Percentiles rank a stretch among this genome's conserved stretches.
These are phyloP conservation scores for Neoscytalidium dimidiatum DNA, from an alignment of 2,329 filamentous ascomycete species.

Conservation along the genomic window DNA sequence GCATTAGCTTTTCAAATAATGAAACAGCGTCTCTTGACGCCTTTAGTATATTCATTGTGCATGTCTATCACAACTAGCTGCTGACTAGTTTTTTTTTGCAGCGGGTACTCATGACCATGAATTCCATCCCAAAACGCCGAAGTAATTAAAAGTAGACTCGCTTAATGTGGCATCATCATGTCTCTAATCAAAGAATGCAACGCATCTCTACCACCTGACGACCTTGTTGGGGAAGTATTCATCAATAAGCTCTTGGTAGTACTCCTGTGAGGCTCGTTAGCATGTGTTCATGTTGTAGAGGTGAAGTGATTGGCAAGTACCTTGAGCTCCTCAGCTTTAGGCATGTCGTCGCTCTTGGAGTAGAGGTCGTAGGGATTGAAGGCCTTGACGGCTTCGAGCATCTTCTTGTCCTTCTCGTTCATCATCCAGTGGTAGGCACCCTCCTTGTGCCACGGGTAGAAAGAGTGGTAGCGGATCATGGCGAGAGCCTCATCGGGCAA, in stretches of 20 bases:
- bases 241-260: conserved; percentile 73
- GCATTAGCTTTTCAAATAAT: background rate
- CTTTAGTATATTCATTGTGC: background rate
- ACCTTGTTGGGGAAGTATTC: conserved; percentile 71
- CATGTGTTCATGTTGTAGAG: background rate
- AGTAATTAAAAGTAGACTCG: background rate
- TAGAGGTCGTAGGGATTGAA: conserved; percentile 94
- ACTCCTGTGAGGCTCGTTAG: conserved; percentile 52
- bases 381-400: conserved; percentile 78
- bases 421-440: conserved; percentile 82
- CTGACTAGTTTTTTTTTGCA: background rate
- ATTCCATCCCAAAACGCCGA: conserved; percentile 6
- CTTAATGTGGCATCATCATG: background rate
- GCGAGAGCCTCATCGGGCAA: conserved; percentile 81
- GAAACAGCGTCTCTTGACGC: background rate
- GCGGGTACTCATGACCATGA: conserved; percentile 1
- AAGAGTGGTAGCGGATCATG: conserved; percentile 92
- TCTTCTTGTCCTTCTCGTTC: conserved; percentile 76
- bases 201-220: conserved; percentile 61
- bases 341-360: conserved; percentile 84
- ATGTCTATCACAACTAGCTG: conserved; percentile 15
- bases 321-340: conserved; percentile 75
- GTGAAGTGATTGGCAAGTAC: conserved; percentile 36
- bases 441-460: conserved; percentile 88
- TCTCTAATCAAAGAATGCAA: background rate